Conservation (phyloP, 163 green algal species). For the Chlorella variabilis region DNA sequence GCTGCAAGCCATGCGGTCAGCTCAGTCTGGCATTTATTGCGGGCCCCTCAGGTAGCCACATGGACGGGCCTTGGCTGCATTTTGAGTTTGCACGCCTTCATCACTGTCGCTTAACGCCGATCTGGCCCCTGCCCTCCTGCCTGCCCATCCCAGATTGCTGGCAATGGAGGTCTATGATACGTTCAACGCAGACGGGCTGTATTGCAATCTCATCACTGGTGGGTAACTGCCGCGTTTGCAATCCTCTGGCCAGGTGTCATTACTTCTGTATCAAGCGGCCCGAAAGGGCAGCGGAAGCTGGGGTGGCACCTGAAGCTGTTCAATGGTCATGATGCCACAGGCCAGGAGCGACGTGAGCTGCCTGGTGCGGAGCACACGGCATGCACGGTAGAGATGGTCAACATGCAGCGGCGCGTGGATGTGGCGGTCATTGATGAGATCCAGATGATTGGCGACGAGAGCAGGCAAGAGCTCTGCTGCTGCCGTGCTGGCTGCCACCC, state of each 20-base stretch:
- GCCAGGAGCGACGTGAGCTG: slow-evolving; percentile 75
- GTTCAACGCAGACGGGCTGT: slow-evolving; percentile 58
- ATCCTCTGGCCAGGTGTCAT: background rate
- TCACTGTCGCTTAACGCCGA: background rate
- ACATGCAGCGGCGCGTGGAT: slow-evolving; percentile 62
- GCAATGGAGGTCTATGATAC: slow-evolving; percentile 79
- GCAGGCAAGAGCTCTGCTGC: too few relatives aligned
- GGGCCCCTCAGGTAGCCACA: slow-evolving; percentile 56
- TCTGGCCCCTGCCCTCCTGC: slow-evolving; percentile 1
- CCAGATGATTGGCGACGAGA: slow-evolving; percentile 72
- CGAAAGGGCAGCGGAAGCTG: too few relatives aligned
- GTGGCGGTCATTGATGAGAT: slow-evolving; percentile 96
- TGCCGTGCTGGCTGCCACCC: too few relatives aligned
- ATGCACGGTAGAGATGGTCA: slow-evolving; percentile 89
- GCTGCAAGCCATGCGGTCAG: slow-evolving; percentile 50
- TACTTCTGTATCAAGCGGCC: background rate
- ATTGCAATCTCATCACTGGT: slow-evolving; percentile 66
- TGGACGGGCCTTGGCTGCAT: background rate
- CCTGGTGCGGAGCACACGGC: slow-evolving; percentile 70
- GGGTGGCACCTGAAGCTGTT: too few relatives aligned
- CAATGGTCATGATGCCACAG: too few relatives aligned
- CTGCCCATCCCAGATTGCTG: slow-evolving; percentile 64
- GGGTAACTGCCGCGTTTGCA: background rate
- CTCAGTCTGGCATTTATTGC: slow-evolving; percentile 58
- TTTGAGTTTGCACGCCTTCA: too few relatives aligned